Evolutionary conservation across 305 asterid genomes (phyloP).

Genomic region (Fraxinus angustifolia): DNA sequence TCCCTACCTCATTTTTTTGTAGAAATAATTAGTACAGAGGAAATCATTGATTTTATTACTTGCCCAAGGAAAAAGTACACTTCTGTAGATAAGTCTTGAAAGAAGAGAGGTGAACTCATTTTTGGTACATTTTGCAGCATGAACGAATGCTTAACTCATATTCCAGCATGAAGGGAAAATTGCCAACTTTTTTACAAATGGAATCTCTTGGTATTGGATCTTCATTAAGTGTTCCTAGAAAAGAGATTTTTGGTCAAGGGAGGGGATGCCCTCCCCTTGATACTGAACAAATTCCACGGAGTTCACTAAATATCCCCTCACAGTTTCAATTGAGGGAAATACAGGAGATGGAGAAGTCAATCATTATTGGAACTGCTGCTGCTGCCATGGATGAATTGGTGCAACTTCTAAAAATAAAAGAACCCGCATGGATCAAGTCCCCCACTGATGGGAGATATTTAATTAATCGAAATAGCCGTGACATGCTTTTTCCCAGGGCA

Average conservation of each 20-base stretch:
- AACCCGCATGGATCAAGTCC: slow-evolving; percentile 54
- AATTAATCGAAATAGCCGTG: slow-evolving; percentile 48
- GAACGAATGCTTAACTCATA: slow-evolving; percentile 29
- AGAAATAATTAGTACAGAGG: no score
- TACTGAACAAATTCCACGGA: neutral
- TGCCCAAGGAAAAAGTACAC: no score
- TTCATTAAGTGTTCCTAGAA: slow-evolving; percentile 15
- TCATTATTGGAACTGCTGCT: slow-evolving; percentile 33
- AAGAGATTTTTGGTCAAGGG: neutral
- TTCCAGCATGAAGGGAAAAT: slow-evolving; percentile 5
- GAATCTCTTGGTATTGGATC: slow-evolving; percentile 3
- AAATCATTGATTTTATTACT: no score
- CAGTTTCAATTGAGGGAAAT: slow-evolving; percentile 4
- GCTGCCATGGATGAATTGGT: slow-evolving; percentile 53
- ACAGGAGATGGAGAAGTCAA: slow-evolving; percentile 28
- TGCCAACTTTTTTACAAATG: neutral
- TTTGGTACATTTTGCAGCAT: neutral
- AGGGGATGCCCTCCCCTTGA: no score
- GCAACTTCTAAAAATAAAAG: slow-evolving; percentile 45
- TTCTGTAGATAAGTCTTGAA: neutral
- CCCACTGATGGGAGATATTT: slow-evolving; percentile 34
- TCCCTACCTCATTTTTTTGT: no score
- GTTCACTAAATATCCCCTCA: slow-evolving; percentile 12
- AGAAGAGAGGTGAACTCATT: slow-evolving; percentile 25
- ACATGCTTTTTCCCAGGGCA: slow-evolving; percentile 41